These are phyloP conservation scores for Trypanosoma melophagium DNA, from an alignment of 208 protist genomes.

Conservation along the genomic window DNA sequence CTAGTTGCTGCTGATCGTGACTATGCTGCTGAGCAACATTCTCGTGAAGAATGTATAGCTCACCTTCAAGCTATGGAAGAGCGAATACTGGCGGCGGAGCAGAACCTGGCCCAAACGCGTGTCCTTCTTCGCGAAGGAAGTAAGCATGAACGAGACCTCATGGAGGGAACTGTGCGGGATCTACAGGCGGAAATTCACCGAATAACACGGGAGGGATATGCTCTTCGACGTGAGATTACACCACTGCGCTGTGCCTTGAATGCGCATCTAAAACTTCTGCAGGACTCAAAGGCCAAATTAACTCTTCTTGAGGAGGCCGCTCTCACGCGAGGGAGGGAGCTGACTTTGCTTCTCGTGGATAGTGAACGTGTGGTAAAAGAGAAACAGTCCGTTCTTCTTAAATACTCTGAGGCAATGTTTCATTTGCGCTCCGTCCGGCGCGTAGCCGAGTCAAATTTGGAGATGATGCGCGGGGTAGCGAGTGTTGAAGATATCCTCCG, in stretches of 20 bases:
- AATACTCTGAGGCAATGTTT: slow-evolving; percentile 29
- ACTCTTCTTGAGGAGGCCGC: neutral
- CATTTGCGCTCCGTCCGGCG: slow-evolving; percentile 35
- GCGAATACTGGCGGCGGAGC: slow-evolving; percentile 21
- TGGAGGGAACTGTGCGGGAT: slow-evolving; percentile 25
- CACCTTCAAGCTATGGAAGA: slow-evolving; percentile 25
- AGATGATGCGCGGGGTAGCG: slow-evolving; percentile 9
- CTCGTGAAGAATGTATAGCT: slow-evolving; percentile 23
- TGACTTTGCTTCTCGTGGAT: neutral
- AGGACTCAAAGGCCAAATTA: slow-evolving; percentile 9
- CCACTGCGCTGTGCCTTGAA: slow-evolving; percentile 18
- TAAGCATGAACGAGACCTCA: slow-evolving; percentile 21
- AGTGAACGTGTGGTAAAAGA: slow-evolving; percentile 4
- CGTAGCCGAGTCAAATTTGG: slow-evolving; percentile 43
- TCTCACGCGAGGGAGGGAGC: neutral
- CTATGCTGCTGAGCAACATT: slow-evolving; percentile 17
- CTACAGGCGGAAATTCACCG: slow-evolving; percentile 17
- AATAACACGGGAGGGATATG: neutral
- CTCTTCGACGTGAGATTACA: slow-evolving; percentile 19
- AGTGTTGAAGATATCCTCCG: slow-evolving; percentile 41
- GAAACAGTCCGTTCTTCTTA: slow-evolving; percentile 12
- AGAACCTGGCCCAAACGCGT: slow-evolving; percentile 28
- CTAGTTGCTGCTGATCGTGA: slow-evolving; percentile 16
- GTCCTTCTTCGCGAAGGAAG: neutral
- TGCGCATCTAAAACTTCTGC: neutral